Evolutionary conservation across 2,329 filamentous ascomycete species (phyloP).

Genomic region (Paraphoma sp.): DNA sequence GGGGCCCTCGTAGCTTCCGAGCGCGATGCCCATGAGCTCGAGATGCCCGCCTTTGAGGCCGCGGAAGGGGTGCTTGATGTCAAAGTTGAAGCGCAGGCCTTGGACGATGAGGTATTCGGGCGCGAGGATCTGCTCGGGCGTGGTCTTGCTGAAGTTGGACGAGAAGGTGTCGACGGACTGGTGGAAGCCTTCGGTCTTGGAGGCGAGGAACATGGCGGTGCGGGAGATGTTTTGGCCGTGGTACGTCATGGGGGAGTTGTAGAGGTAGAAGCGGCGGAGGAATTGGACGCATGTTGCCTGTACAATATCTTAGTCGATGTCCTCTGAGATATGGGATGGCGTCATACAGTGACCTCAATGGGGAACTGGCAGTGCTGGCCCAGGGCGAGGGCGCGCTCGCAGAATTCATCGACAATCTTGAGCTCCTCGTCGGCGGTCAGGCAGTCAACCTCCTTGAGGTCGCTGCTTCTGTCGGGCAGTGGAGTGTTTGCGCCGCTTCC

Average conservation of each 20-base stretch:
- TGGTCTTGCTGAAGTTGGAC: constrained; percentile 58
- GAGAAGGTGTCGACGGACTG: constrained; percentile 69
- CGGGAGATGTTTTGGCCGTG: constrained; percentile 88
- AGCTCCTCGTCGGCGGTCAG: constrained; percentile 84
- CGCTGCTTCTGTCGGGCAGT: constrained; percentile 4
- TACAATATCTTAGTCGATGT: constrained; percentile 2
- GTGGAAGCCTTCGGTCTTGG: constrained; percentile 89
- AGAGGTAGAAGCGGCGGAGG: constrained; percentile 92
- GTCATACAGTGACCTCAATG: constrained; percentile 63
- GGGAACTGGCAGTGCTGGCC: constrained; percentile 67
- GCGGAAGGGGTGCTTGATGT: constrained; percentile 88
- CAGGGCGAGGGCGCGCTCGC: constrained; percentile 63
- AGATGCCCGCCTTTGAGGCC: constrained; percentile 85
- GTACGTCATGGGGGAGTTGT: constrained; percentile 96
- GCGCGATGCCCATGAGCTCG: constrained; percentile 74
- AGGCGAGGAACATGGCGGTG: constrained; percentile 89
- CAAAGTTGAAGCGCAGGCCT: constrained; percentile 90
- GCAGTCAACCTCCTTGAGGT: constrained; percentile 69
- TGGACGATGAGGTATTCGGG: constrained; percentile 94
- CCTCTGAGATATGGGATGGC: neutral
- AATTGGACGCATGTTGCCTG: constrained; percentile 85
- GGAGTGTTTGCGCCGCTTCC: constrained; percentile 41
- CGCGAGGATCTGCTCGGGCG: constrained; percentile 81
- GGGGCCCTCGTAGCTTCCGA: constrained; percentile 60
- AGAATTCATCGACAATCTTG: constrained; percentile 81